Conservation (phyloP, 768 basidiomycete species). For the Trametopsis cervina region DNA sequence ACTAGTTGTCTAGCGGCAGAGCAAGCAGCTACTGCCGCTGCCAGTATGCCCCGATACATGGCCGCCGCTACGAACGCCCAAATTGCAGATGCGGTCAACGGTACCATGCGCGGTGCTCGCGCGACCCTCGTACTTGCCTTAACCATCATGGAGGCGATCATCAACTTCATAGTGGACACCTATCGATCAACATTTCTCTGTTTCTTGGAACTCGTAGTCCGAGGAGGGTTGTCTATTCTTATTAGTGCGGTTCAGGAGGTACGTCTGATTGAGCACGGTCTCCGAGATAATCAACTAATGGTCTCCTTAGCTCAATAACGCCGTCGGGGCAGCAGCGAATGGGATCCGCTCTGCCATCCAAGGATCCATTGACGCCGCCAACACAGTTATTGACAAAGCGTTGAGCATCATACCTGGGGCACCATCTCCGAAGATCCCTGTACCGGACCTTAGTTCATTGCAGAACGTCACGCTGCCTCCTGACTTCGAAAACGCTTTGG, state of each 20-base stretch:
- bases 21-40: slow-evolving; percentile 70
- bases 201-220: slow-evolving; percentile 84
- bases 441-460: slow-evolving; percentile 69
- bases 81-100: slow-evolving; percentile 74
- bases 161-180: slow-evolving; percentile 87
- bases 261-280: slow-evolving; percentile 25
- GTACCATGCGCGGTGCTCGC: slow-evolving; percentile 68
- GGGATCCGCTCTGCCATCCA: slow-evolving; percentile 67
- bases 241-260: slow-evolving; percentile 84
- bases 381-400: slow-evolving; percentile 56
- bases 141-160: slow-evolving; percentile 79
- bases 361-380: slow-evolving; percentile 58
- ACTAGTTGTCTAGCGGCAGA: slow-evolving; percentile 84
- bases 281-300: background rate
- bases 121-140: slow-evolving; percentile 65
- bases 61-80: slow-evolving; percentile 79
- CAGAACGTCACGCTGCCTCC: slow-evolving; percentile 76
- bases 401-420: slow-evolving; percentile 47
- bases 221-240: slow-evolving; percentile 71
- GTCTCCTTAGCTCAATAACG: slow-evolving; percentile 57
- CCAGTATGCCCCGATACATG: slow-evolving; percentile 85
- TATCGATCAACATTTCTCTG: slow-evolving; percentile 94
- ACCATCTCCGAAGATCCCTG: slow-evolving; percentile 64
- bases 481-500: slow-evolving; percentile 65
- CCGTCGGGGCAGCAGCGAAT: slow-evolving; percentile 50